Base-by-base conservation (phyloP, 768 basidiomycete genomes). In the Inosperma sp. region DNA sequence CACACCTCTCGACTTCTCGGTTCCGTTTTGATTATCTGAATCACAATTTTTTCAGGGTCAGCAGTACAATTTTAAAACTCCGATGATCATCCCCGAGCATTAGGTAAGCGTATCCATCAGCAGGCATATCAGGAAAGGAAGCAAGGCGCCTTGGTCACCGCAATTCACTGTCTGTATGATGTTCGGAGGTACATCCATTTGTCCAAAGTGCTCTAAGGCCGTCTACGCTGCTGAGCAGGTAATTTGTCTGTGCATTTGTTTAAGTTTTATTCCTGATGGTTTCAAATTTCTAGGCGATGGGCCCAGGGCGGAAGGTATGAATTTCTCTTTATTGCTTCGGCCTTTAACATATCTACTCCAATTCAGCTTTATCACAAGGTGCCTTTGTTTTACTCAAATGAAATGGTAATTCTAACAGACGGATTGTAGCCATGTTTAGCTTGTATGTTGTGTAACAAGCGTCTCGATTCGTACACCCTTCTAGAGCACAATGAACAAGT, bases 171-270 rank as follows among this genome's bases (percentile, higher is more conserved):
- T 3, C 37, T 56, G 53, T 23, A 54, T 53, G 52, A 60, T 59
- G 49, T 89, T 84, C 60, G 82, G 83, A 54, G 85, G 82, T 37
- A 80, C 81, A 4, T 79, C 86, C 23, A 67, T 72, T 46, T 93
- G 90, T 62, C 86, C 90, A 13, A 69, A 80, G 61, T 93, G 90
- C 67, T 67, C 66, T 51, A 89, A 84, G 67, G 66, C 78, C 0
- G 92, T 93, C 26, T 94, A 94, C 68, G 86, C 86, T 53, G 91
- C 90, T 45, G 91, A 94, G 66, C 89, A 93, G 79, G 88, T 84
- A 51, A 34, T 19, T 14, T 7, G 53, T 56, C 74, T 65, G 1
- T 12, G 5, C 19, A 9, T 27, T 23, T 12, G 36, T 46, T 16
- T 16, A 26, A 25, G 25, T 41, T 35, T 39, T 33, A 48, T 14